Evolutionary conservation across 768 basidiomycete species (phyloP), one percentile per base, ranked within the genome.

Genomic region (Russula virescens): DNA sequence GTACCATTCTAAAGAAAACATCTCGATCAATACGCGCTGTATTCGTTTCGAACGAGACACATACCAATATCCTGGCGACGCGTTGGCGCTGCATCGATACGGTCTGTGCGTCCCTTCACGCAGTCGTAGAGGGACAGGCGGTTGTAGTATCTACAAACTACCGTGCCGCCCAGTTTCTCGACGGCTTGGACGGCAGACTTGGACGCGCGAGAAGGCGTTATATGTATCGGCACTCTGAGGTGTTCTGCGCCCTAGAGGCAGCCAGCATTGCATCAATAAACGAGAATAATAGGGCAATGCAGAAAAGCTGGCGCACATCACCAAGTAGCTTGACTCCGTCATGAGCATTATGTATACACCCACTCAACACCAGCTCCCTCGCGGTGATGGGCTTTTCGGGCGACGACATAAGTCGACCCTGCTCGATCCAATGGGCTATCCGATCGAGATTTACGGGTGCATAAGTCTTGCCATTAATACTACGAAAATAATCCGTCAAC

Each of bases 101-200:
- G 82, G 70, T 94, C 89, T 21, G 80, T 83, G 34, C 84, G 80
- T 5, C 85, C 86, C 67, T 89, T 84, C 65, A 92, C 73, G 64
- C 84, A 88, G 68, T 94, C 91, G 42, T 85, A 83, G 52, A 98
- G 81, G 0, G 91, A 87, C 38, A 97, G 80, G 21, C 81, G 74
- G 74, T 98, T 98, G 76, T 96, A 94, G 73, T 91, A 96, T 71
- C 91, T 88, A 77, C 94, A 94, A 50, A 88, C 84, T 40, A 98
- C 84, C 52, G 83, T 83, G 26, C 96, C 96, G 25, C 94, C 93
- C 11, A 78, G 80, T 19, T 78, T 77, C 72, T 98, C 92, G 58
- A 99, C 85, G 0, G 94, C 91, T 56, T 80, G 72, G 60, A 98
- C 91, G 11, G 97, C 95, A 52, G 83, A 83, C 71, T 89, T 84